Evolutionary conservation across 306 rosid species (phyloP).

Genomic region (Ochetophila trinervis): DNA sequence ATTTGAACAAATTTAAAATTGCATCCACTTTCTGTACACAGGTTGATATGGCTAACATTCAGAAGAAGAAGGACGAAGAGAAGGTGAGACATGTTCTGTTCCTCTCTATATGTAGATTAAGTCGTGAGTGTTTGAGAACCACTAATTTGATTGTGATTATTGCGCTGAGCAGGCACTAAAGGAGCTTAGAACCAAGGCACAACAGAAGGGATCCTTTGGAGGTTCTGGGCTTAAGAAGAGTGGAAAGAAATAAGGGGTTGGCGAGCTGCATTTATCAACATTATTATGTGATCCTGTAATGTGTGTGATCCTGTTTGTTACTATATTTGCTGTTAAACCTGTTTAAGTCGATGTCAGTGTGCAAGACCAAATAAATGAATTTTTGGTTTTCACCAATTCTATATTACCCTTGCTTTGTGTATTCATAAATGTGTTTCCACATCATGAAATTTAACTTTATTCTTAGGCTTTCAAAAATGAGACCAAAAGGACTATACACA

Average conservation of each 20-base stretch:
- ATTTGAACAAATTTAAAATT: not conserved
- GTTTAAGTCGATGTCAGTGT: constrained; percentile 9
- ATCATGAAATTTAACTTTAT: too few species aligned
- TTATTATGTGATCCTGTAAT: constrained; percentile 19
- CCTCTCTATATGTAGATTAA: not conserved
- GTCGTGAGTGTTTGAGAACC: not conserved
- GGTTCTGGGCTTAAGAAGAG: constrained; percentile 89
- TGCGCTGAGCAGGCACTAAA: constrained; percentile 58
- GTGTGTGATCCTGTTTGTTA: constrained; percentile 22
- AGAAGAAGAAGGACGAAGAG: constrained; percentile 94
- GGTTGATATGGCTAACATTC: constrained; percentile 85
- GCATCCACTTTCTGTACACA: constrained; percentile 12
- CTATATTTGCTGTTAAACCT: constrained; percentile 22
- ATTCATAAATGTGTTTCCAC: not conserved
- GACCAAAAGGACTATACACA: too few species aligned
- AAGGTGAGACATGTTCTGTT: constrained; percentile 47
- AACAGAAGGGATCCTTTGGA: constrained; percentile 69
- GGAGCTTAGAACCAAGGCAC: constrained; percentile 80
- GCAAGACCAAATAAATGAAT: constrained; percentile 23
- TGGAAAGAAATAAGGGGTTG: constrained; percentile 64
- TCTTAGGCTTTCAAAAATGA: too few species aligned
- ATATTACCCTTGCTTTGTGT: not conserved
- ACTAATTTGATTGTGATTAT: not conserved
- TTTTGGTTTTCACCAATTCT: constrained; percentile 14
- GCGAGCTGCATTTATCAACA: constrained; percentile 28